phyloP scores from a whole-genome alignment of 352 stramenopile genomes.

The Pythium aphanidermatum region DNA sequence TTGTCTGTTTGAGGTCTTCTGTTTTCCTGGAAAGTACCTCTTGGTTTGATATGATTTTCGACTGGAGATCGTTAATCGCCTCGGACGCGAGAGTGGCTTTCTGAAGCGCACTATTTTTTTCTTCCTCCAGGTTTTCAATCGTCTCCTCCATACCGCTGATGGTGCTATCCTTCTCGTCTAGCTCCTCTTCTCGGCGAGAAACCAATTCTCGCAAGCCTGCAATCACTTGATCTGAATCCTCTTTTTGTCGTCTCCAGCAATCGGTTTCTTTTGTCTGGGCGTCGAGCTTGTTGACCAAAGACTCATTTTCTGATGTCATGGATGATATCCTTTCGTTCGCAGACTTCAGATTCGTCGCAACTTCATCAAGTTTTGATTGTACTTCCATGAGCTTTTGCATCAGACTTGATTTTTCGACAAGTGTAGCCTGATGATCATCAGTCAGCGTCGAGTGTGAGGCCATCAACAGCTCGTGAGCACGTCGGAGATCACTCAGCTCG shows the following conservation, averaged over 20 bases:
- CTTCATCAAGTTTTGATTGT: neutral
- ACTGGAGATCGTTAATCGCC: neutral
- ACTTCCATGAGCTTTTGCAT: neutral
- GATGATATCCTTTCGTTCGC: neutral
- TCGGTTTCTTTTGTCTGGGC: neutral
- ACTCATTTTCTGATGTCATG: neutral
- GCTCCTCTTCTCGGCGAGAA: slow-evolving; percentile 9
- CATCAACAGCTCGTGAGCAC: slow-evolving; percentile 7
- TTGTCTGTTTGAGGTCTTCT: no score
- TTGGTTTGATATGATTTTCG: no score
- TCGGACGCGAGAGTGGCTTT: no score
- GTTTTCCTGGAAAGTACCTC: no score
- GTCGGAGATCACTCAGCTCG: slow-evolving; percentile 11
- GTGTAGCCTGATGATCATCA: neutral
- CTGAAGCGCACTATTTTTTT: no score
- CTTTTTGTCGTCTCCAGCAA: neutral
- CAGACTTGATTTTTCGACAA: neutral
- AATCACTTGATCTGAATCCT: neutral
- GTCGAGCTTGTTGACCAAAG: neutral
- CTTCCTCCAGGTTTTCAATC: slow-evolving; percentile 14
- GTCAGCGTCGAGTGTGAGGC: slow-evolving; percentile 4
- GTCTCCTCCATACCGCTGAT: slow-evolving; percentile 20
- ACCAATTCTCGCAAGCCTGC: slow-evolving; percentile 1
- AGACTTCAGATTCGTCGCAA: neutral
- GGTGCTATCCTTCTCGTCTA: slow-evolving; percentile 17